A percentile compares a stretch with the other conserved stretches of the same genome.
phyloP scores from a whole-genome alignment of 768 basidiomycete species.

The Phaeolepiota aurea region DNA sequence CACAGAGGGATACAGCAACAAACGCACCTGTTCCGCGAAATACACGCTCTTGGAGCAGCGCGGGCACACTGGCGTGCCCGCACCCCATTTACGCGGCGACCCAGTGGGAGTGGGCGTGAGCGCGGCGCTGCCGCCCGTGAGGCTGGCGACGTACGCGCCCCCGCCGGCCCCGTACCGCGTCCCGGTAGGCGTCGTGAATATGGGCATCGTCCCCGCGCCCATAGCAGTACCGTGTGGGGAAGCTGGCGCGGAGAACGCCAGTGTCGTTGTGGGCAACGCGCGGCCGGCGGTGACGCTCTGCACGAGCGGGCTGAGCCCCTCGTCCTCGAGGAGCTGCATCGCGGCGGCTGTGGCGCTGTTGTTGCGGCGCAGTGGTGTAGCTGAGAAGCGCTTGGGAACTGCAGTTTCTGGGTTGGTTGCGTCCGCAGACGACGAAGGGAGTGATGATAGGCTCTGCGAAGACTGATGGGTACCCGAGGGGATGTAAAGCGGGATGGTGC shows the following conservation, averaged over 20 bases:
- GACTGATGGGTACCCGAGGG: conserved; percentile 12
- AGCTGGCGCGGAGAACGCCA: background rate
- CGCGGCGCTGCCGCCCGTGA: conserved; percentile 16
- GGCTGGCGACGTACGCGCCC: conserved; percentile 6
- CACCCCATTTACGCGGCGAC: conserved; percentile 44
- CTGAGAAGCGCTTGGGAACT: background rate
- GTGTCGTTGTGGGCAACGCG: background rate
- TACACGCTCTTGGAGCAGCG: conserved; percentile 72
- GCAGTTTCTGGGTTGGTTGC: background rate
- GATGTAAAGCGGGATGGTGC: conserved; percentile 44
- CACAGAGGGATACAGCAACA: conserved; percentile 1
- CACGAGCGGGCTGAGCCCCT: conserved; percentile 17
- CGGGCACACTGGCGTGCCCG: conserved; percentile 54
- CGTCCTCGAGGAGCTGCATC: conserved; percentile 9
- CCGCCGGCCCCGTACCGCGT: conserved; percentile 49
- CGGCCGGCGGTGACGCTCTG: conserved; percentile 15
- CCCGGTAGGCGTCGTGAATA: conserved; percentile 38
- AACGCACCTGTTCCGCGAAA: conserved; percentile 71
- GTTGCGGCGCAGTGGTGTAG: background rate
- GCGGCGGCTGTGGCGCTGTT: conserved; percentile 8
- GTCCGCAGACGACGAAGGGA: background rate
- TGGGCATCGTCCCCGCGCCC: background rate
- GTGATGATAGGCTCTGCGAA: conserved; percentile 12
- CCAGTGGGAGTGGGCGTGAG: conserved; percentile 23
- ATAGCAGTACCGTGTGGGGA: background rate